Evolutionary conservation across 495 filamentous ascomycete species (phyloP), one percentile per base, ranked within the genome.

Genomic region (Evansstolkia leycettana): DNA sequence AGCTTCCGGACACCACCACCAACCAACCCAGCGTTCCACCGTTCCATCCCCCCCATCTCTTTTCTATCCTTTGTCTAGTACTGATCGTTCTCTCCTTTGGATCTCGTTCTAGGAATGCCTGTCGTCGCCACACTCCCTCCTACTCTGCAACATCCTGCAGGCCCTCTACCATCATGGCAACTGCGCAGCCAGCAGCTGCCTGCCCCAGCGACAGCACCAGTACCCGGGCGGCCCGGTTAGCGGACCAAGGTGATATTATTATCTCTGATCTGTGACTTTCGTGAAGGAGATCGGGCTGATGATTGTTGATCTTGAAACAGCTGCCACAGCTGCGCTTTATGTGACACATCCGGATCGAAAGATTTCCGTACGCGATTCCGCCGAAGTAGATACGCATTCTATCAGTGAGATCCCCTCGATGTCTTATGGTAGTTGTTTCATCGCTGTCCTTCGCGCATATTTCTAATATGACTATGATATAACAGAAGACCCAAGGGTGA

Each of bases 401-500:
- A 33, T 45, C 20, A 52, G 57, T 56, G 33, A 56, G 52, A 37
- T 31, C 15, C 28, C 8, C 17, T 14, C 31, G 5, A 15, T 15
- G 5, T 29, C 6, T 26, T 26, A 6, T 26, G 6, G 24, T 6
- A 26, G 6, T 26, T 7, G 6, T 7, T 26, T 7, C 24, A 11
- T 26, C 11, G 7, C 24, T 26, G 6, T 26, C 24, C 24, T 26
- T 7, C 11, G 11, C 11, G 11, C 24, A 6, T 26, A 6, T 26
- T 11, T 11, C 11, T 26, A n/a, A n/a, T n/a, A n/a, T n/a, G n/a
- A n/a, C n/a, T n/a, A n/a, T 31, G 28, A 17, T 19, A 33, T 24
- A 25, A 63, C 80, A 45, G 79, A 75, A 55, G 76, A 84, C 56
- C 76, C 80, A 39, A 70, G 69, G 42, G 68, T 75, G 13, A 64